Conservation (phyloP, 257 asterid genomes). For the Paraleonurus japonicus region DNA sequence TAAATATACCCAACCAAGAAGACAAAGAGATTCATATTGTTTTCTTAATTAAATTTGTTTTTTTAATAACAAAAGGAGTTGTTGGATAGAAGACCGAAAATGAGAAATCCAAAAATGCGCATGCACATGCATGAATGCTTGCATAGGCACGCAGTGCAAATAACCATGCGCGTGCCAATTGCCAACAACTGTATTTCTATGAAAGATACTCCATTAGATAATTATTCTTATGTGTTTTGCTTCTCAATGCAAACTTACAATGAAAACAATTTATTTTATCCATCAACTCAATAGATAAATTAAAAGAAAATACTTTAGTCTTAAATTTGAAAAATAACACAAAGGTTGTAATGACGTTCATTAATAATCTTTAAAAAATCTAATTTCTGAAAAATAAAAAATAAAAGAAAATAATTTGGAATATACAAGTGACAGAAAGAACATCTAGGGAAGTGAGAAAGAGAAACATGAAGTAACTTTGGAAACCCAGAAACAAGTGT, state of each 20-base stretch:
- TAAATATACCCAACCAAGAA: not conserved
- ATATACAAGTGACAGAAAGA: slow-evolving; percentile 45
- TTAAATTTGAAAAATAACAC: not conserved
- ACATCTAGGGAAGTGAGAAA: slow-evolving; percentile 92
- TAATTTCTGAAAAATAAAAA: not conserved
- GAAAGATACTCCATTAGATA: not conserved
- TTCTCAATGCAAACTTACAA: slow-evolving; percentile 3
- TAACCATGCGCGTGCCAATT: slow-evolving; percentile 37
- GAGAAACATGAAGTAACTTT: slow-evolving; percentile 63
- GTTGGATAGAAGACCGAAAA: slow-evolving; percentile 8
- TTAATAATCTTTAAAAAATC: not conserved
- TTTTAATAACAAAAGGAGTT: not conserved
- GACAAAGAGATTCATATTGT: not conserved
- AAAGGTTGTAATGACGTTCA: not conserved
- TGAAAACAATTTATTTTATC: not conserved
- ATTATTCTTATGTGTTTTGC: not conserved
- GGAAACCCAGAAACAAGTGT: slow-evolving; percentile 57
- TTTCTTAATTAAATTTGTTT: not conserved
- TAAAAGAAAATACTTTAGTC: not conserved
- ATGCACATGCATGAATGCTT: slow-evolving; percentile 40
- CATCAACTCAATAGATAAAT: not conserved
- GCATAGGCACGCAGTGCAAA: slow-evolving; percentile 35
- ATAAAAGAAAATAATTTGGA: not conserved
- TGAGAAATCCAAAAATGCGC: slow-evolving; percentile 28
- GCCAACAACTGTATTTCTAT: slow-evolving; percentile 5